phyloP scores from a whole-genome alignment of 495 filamentous ascomycete genomes.

The Talaromyces adpressus region DNA sequence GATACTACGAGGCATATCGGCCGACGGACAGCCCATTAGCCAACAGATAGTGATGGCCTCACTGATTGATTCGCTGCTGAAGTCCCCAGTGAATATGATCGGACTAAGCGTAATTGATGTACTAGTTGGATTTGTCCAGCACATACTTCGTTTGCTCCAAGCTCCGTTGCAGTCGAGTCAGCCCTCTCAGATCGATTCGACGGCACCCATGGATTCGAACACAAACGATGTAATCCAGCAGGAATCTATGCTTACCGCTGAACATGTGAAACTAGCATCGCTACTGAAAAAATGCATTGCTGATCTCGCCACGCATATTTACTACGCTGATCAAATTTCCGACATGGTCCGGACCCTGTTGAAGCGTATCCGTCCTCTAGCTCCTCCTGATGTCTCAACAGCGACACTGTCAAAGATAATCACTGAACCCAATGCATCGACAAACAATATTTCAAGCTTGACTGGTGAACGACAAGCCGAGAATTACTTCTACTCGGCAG shows the following conservation, averaged over 20 bases:
- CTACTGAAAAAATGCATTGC: slow-evolving; percentile 72
- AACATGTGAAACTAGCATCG: slow-evolving; percentile 48
- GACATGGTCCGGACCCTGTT: slow-evolving; percentile 84
- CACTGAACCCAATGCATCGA: slow-evolving; percentile 29
- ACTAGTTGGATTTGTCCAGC: slow-evolving; percentile 70
- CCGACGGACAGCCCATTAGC: slow-evolving; percentile 49
- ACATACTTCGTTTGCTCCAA: slow-evolving; percentile 61
- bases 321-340: slow-evolving; percentile 87
- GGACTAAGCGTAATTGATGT: slow-evolving; percentile 92
- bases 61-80: slow-evolving; percentile 71
- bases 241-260: slow-evolving; percentile 30
- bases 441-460: slow-evolving; percentile 30
- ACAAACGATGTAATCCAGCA: slow-evolving; percentile 14
- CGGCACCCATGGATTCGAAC: not conserved
- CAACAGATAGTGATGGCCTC: slow-evolving; percentile 65
- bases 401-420: slow-evolving; percentile 30
- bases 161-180: not conserved
- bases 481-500: slow-evolving; percentile 65
- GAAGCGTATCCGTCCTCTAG: slow-evolving; percentile 61
- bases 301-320: slow-evolving; percentile 83
- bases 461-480: slow-evolving; percentile 42
- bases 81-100: slow-evolving; percentile 85
- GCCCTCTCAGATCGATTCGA: slow-evolving; percentile 10
- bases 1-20: slow-evolving; percentile 31
- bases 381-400: slow-evolving; percentile 16